These are phyloP conservation scores for Trametopsis cervina DNA, from an alignment of 768 basidiomycete genomes.

Conservation along the genomic window DNA sequence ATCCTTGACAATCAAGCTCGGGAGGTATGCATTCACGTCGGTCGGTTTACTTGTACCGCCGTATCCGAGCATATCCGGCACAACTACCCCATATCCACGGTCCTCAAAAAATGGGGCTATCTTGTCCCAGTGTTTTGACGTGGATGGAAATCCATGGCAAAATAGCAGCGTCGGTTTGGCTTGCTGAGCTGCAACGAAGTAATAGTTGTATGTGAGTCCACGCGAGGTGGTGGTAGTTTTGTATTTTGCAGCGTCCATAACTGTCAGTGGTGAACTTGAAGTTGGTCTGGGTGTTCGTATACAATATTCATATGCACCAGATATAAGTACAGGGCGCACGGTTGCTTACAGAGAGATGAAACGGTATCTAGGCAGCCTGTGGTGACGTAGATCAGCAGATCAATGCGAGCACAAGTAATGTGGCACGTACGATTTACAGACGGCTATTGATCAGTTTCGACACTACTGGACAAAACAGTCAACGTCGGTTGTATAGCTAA, in stretches of 20 bases:
- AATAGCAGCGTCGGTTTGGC: slow-evolving; percentile 34
- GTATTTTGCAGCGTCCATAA: slow-evolving; percentile 15
- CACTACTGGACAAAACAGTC: too few relatives aligned
- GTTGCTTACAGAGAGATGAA: too few relatives aligned
- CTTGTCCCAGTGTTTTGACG: slow-evolving; percentile 34
- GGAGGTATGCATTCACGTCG: slow-evolving; percentile 21
- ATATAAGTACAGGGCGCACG: too few relatives aligned
- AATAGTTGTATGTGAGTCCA: slow-evolving; percentile 31
- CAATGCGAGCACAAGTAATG: too few relatives aligned
- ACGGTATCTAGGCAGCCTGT: too few relatives aligned
- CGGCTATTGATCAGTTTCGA: too few relatives aligned
- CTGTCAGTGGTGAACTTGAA: not conserved
- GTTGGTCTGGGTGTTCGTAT: too few relatives aligned
- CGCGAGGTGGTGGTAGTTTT: slow-evolving; percentile 27
- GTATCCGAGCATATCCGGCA: slow-evolving; percentile 42
- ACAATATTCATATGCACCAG: too few relatives aligned
- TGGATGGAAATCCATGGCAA: slow-evolving; percentile 39
- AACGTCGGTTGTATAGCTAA: too few relatives aligned
- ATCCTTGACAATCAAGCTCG: slow-evolving; percentile 22
- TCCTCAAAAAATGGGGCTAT: slow-evolving; percentile 32
- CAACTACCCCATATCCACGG: slow-evolving; percentile 37
- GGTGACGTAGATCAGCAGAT: too few relatives aligned
- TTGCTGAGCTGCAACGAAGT: slow-evolving; percentile 19
- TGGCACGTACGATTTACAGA: too few relatives aligned
- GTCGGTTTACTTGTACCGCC: slow-evolving; percentile 38